Evolutionary conservation across 1,284 basidiomycete species (phyloP), one percentile per base, ranked within the genome.

Genomic region (Rhodofomes roseus): DNA sequence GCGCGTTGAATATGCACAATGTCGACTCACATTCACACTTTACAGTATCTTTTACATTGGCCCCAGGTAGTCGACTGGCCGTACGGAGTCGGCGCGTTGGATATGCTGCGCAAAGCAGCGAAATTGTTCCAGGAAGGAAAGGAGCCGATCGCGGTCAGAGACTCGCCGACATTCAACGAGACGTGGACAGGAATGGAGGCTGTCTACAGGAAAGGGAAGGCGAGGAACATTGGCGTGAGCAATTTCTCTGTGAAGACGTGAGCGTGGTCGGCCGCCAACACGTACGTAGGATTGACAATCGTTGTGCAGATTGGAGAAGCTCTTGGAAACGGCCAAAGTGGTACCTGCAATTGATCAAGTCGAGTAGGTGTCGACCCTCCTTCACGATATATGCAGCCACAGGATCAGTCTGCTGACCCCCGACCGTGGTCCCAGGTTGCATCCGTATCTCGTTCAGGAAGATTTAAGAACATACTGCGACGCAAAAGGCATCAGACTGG

Each of bases 281-380:
- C 2, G n/a, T 20, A 27, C 41, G 18, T 54, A 23, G 54, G 23
- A 3, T 31, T 27, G 39, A 23, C 1, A n/a, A 18, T 16, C 22
- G 0, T 51, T 22, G 34, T 18, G 12, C 56, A 81, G 79, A 43
- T 71, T 81, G 7, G 75, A 80, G 56, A 66, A 70, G 34, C 72
- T 82, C 4, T 69, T 84, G 8, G 68, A 72, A 27, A 73, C 74
- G 1, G 74, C 73, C 20, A 69, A 66, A 8, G 68, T 87, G 36
- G 71, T 83, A 0, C 88, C 87, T 0, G 86, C 82, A 0, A 79
- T 80, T 16, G 89, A 90, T 71, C 87, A 89, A 70, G 80, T 87
- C 39, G 85, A 87, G 74, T 70, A 60, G 74, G 69, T 61, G 23
- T 41, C 20, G 12, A 31, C 3, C 5, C 37, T 37, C 31, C 31